Conservation (phyloP, 2,329 filamentous ascomycete species). For the Drechslerella dactyloides region DNA sequence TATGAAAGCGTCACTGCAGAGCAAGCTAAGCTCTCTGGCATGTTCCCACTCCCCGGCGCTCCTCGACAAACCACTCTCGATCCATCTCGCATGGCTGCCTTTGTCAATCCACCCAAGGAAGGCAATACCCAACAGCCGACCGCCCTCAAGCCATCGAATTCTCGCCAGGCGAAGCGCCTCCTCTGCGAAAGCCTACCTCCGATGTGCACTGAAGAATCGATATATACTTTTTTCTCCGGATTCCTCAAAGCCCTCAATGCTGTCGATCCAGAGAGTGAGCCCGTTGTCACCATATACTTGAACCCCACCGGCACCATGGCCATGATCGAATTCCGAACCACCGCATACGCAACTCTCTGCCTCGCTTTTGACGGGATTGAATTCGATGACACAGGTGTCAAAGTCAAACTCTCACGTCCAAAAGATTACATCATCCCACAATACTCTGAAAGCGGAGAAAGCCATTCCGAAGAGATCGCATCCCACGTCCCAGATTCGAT, state of each 20-base stretch:
- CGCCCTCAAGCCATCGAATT: constrained; percentile 89
- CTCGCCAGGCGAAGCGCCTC: constrained; percentile 90
- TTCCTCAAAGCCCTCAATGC: constrained; percentile 97
- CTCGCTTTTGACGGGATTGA: constrained; percentile 86
- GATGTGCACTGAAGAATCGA: constrained; percentile 73
- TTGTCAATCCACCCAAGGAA: constrained; percentile 87
- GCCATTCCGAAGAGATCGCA: constrained; percentile 77
- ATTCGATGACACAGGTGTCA: constrained; percentile 72
- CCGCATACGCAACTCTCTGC: constrained; percentile 87
- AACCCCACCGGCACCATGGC: constrained; percentile 81
- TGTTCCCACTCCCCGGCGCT: constrained; percentile 97
- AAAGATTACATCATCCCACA: constrained; percentile 77
- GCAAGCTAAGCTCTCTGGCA: constrained; percentile 93
- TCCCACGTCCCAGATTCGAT: constrained; percentile 85
- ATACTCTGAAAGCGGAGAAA: constrained; percentile 81
- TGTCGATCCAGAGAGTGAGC: constrained; percentile 81
- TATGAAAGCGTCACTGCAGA: constrained; percentile 99
- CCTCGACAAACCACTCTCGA: constrained; percentile 96
- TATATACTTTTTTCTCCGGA: constrained; percentile 89
- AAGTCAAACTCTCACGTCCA: constrained; percentile 53
- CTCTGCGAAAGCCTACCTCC: constrained; percentile 82
- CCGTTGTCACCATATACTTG: constrained; percentile 73
- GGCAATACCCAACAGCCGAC: constrained; percentile 66
- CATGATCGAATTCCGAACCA: constrained; percentile 85
- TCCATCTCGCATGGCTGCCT: constrained; percentile 87